Percentiles rank a stretch among this genome's conserved stretches.
Conservation (phyloP, 768 basidiomycete genomes). For the Filobasidium wieringae region DNA sequence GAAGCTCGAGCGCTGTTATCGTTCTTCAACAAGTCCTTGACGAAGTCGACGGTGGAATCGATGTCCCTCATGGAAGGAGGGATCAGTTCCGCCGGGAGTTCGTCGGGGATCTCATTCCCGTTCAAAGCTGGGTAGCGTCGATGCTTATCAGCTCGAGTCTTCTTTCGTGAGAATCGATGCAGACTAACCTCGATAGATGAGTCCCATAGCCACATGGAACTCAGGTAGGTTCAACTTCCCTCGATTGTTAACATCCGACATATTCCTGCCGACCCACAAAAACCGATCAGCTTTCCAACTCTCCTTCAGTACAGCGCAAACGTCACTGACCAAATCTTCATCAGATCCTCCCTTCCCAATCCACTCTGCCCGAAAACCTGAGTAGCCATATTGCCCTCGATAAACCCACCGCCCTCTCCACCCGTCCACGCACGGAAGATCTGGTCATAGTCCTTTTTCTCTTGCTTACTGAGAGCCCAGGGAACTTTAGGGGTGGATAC, state of each 20-base stretch:
- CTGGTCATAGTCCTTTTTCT: constrained; percentile 92
- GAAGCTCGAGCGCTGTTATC: constrained; percentile 52
- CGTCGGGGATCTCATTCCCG: constrained; percentile 77
- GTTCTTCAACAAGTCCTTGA: constrained; percentile 75
- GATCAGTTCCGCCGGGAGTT: constrained; percentile 74
- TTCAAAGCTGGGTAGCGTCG: constrained; percentile 55
- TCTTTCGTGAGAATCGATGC: neutral
- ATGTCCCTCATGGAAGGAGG: constrained; percentile 86
- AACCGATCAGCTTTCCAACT: neutral
- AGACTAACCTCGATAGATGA: constrained; percentile 84
- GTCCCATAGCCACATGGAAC: constrained; percentile 96
- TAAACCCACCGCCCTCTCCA: constrained; percentile 62
- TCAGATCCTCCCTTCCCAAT: constrained; percentile 73
- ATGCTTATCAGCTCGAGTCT: neutral
- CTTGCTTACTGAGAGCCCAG: constrained; percentile 58
- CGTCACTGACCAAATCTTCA: constrained; percentile 70
- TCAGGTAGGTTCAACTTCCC: constrained; percentile 91
- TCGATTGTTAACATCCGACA: constrained; percentile 84
- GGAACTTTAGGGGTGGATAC: constrained; percentile 58
- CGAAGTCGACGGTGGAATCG: constrained; percentile 72
- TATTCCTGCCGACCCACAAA: constrained; percentile 50
- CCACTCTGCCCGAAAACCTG: constrained; percentile 94
- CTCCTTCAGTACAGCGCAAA: neutral
- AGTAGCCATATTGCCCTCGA: constrained; percentile 67
- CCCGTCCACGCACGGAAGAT: constrained; percentile 88